phyloP scores from a whole-genome alignment of 2,329 filamentous ascomycete species.

The Lachnellula cervina region DNA sequence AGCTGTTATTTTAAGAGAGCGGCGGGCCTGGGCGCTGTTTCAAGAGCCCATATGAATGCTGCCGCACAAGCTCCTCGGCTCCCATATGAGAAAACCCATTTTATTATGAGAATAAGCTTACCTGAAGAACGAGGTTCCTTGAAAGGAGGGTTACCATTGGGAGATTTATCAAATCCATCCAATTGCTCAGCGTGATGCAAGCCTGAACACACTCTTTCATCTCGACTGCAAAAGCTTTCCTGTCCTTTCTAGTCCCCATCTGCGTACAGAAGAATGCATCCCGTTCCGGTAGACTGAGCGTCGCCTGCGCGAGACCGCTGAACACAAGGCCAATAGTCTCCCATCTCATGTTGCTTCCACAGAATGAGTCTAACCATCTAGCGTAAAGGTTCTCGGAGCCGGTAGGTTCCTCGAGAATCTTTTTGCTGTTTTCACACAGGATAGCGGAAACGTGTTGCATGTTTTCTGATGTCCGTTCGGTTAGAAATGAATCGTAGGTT shows the following conservation, averaged over 20 bases:
- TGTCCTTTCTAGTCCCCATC: constrained; percentile 19
- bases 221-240: constrained; percentile 25
- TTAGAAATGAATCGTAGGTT: constrained; percentile 18
- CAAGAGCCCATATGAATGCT: too few relatives aligned
- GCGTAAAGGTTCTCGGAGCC: constrained; percentile 20
- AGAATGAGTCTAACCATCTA: constrained; percentile 26
- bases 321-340: constrained; percentile 29
- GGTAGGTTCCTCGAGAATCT: constrained; percentile 20
- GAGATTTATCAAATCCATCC: constrained; percentile 34
- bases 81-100: too few relatives aligned
- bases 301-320: constrained; percentile 17
- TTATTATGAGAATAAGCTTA: too few relatives aligned
- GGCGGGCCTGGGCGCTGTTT: too few relatives aligned
- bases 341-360: constrained; percentile 29
- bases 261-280: constrained; percentile 26
- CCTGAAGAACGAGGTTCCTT: constrained; percentile 33
- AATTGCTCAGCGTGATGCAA: constrained; percentile 35
- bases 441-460: constrained; percentile 22
- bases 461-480: constrained; percentile 20
- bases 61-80: too few relatives aligned
- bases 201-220: constrained; percentile 31
- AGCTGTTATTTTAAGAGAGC: too few relatives aligned
- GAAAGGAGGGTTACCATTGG: constrained; percentile 35
- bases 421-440: constrained; percentile 29
- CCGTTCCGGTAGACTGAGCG: constrained; percentile 18